Percentiles rank a stretch among this genome's conserved stretches.
phyloP scores from a whole-genome alignment of 192 early-diverging fungal genomes.

The Backusella tuberculispora region DNA sequence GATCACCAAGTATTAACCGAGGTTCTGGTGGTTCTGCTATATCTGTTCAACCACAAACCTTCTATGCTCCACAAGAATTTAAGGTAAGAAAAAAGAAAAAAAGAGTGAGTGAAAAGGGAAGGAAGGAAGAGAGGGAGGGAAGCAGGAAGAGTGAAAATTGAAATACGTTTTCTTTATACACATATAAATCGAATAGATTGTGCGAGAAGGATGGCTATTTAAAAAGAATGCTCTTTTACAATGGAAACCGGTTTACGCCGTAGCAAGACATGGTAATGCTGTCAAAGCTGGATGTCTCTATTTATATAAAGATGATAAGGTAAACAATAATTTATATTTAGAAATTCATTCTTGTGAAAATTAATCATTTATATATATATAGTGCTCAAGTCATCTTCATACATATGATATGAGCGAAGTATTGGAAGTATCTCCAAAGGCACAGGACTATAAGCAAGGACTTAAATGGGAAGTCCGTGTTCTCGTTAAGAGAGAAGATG shows the following conservation, averaged over 20 bases:
- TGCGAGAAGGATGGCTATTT: slow-evolving; percentile 58
- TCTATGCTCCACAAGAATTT: slow-evolving; percentile 29
- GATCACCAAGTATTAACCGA: slow-evolving; percentile 2
- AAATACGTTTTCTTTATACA: neutral
- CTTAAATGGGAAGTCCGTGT: slow-evolving; percentile 54
- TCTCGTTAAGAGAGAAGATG: slow-evolving; percentile 49
- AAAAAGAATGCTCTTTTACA: slow-evolving; percentile 46
- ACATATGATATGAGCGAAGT: slow-evolving; percentile 57
- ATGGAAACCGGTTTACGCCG: slow-evolving; percentile 55
- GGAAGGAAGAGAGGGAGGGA: neutral
- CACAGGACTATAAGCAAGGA: slow-evolving; percentile 44
- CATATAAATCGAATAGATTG: slow-evolving; percentile 35
- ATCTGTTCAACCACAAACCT: neutral
- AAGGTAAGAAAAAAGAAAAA: slow-evolving; percentile 19
- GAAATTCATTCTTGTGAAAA: neutral
- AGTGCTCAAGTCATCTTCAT: slow-evolving; percentile 48
- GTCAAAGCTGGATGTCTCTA: slow-evolving; percentile 51
- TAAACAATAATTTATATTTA: slow-evolving; percentile 24
- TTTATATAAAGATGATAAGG: slow-evolving; percentile 58
- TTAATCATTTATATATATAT: neutral
- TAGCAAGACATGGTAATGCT: slow-evolving; percentile 51
- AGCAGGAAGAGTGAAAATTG: too few relatives aligned
- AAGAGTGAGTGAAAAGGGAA: too few relatives aligned
- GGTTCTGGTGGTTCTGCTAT: slow-evolving; percentile 19
- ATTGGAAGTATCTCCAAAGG: slow-evolving; percentile 47